phyloP scores from a whole-genome alignment of 2,329 filamentous ascomycete genomes.

The Daldinia sp. region DNA sequence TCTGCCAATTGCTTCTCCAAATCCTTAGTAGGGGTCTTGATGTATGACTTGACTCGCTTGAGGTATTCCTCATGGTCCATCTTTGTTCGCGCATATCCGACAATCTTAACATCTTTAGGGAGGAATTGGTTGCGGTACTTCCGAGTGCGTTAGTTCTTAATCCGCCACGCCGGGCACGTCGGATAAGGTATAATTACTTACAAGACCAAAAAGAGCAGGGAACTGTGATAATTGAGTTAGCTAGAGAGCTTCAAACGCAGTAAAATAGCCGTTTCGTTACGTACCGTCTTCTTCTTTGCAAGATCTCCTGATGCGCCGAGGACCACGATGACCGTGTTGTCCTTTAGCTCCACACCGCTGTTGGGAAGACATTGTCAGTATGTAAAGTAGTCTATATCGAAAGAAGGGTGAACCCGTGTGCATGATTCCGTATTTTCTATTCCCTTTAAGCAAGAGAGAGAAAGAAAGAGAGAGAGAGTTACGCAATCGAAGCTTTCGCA shows the following conservation, averaged over 20 bases:
- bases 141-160: constrained; percentile 34
- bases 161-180: constrained; percentile 1
- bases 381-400: no score
- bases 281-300: constrained; percentile 99
- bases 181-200: constrained; percentile 61
- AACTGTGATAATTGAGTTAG: constrained; percentile 66
- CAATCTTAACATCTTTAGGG: constrained; percentile 92
- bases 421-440: background rate
- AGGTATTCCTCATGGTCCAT: constrained; percentile 98
- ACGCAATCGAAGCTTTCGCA: constrained; percentile 19
- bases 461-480: no score
- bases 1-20: constrained; percentile 93
- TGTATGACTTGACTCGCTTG: constrained; percentile 94
- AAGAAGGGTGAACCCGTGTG: background rate
- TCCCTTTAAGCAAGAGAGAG: background rate
- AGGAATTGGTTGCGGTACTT: constrained; percentile 99
- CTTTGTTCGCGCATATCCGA: constrained; percentile 99
- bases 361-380: constrained; percentile 47
- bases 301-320: constrained; percentile 97
- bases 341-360: constrained; percentile 94
- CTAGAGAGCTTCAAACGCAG: constrained; percentile 26
- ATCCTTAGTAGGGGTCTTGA: constrained; percentile 98
- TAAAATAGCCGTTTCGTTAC: constrained; percentile 44
- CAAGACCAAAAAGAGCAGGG: constrained; percentile 94
- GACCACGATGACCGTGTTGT: constrained; percentile 96